Conservation (phyloP, 768 basidiomycete species). For the Gelatoporia subvermispora region DNA sequence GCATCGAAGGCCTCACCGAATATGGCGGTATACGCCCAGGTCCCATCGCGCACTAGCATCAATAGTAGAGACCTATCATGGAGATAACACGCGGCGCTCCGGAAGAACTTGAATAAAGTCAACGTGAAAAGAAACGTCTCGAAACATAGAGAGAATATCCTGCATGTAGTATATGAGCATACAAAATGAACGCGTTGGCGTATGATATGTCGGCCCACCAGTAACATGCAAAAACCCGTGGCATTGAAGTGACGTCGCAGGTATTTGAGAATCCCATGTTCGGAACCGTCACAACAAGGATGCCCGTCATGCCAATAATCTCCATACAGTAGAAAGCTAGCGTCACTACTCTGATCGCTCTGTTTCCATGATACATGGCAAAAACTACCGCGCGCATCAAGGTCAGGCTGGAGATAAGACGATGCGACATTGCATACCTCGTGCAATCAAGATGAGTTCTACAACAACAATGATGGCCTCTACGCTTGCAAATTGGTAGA, state of each 20-base stretch:
- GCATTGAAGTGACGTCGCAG: neutral
- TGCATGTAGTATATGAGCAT: neutral
- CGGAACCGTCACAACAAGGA: conserved; percentile 3
- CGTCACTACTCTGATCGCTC: neutral
- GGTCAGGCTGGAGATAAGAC: neutral
- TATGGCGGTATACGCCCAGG: conserved; percentile 7
- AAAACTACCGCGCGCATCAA: conserved; percentile 1
- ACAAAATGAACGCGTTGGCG: too few relatives aligned
- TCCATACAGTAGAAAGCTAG: neutral
- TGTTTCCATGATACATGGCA: conserved; percentile 5
- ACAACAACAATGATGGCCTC: conserved; percentile 2
- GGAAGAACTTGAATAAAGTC: conserved; percentile 2
- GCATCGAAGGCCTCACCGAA: neutral
- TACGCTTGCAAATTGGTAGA: neutral
- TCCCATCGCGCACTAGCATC: conserved; percentile 3
- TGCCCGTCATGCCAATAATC: conserved; percentile 1
- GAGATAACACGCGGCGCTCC: too few relatives aligned
- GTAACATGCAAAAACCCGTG: neutral
- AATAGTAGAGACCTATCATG: too few relatives aligned
- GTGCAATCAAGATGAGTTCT: conserved; percentile 4
- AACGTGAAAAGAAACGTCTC: conserved; percentile 6
- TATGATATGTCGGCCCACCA: neutral
- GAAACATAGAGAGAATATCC: conserved; percentile 4
- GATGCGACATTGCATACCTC: neutral
- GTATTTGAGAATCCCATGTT: neutral